Percentiles rank a stretch among this genome's conserved stretches.
phyloP scores from a whole-genome alignment of 192 early-diverging fungal species.

The Chytriomyces sp. region DNA sequence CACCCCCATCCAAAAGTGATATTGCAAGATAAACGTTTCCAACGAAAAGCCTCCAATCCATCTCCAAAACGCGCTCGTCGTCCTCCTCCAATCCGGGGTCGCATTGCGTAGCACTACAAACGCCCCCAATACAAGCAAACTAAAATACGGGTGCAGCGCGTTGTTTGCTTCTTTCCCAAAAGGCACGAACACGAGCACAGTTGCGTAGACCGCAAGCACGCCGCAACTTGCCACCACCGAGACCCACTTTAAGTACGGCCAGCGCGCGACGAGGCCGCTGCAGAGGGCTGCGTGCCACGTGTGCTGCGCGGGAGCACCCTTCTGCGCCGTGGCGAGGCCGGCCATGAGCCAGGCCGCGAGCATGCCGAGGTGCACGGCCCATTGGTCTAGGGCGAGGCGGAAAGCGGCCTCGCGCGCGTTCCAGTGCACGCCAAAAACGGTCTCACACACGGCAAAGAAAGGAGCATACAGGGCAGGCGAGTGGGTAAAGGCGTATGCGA shows the following conservation, averaged over 20 bases:
- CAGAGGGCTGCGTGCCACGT: not conserved
- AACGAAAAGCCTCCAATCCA: conserved; percentile 67
- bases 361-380: conserved; percentile 72
- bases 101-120: conserved; percentile 72
- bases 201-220: conserved; percentile 55
- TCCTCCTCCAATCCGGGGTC: conserved; percentile 54
- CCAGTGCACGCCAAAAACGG: conserved; percentile 59
- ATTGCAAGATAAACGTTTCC: conserved; percentile 79
- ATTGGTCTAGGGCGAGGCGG: conserved; percentile 67
- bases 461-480: conserved; percentile 44
- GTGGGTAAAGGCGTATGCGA: conserved; percentile 43
- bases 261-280: not conserved
- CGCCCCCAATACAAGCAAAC: conserved; percentile 58
- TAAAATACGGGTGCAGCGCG: conserved; percentile 65
- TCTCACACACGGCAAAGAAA: conserved; percentile 46
- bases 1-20: conserved; percentile 74
- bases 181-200: conserved; percentile 41
- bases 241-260: not conserved
- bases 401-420: conserved; percentile 70
- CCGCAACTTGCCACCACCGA: conserved; percentile 39
- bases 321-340: conserved; percentile 36
- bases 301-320: not conserved
- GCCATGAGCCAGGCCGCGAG: conserved; percentile 52
- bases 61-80: conserved; percentile 54
- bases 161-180: conserved; percentile 67